Percentiles rank a stretch among this genome's conserved stretches.
Evolutionary conservation across 2,329 filamentous ascomycete genomes (phyloP).

Genomic region (Metarhizium rileyi): DNA sequence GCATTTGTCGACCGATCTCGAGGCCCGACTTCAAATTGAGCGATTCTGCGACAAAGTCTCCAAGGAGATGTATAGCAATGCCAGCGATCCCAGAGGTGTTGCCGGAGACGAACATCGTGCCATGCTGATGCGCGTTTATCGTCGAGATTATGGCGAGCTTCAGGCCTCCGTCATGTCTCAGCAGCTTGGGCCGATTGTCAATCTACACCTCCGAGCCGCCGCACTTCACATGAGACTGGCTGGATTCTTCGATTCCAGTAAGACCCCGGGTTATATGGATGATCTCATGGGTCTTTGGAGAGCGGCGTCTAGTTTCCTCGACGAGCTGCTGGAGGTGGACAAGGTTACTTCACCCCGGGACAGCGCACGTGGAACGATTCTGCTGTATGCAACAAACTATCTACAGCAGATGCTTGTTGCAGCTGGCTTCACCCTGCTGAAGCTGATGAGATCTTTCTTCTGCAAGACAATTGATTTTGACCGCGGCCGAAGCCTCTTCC

Average conservation of each 20-base stretch:
- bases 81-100: constrained; percentile 60
- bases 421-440: constrained; percentile 66
- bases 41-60: constrained; percentile 69
- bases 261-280: constrained; percentile 60
- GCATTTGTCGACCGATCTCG: constrained; percentile 51
- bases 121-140: constrained; percentile 57
- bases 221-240: constrained; percentile 67
- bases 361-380: constrained; percentile 39
- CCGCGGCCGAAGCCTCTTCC: constrained; percentile 58
- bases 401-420: constrained; percentile 82
- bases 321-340: constrained; percentile 48
- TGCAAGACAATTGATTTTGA: constrained; percentile 61
- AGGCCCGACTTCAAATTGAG: constrained; percentile 61
- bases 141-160: constrained; percentile 54
- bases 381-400: constrained; percentile 64
- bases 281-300: constrained; percentile 70
- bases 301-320: constrained; percentile 59
- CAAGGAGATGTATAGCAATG: constrained; percentile 70
- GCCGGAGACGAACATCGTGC: constrained; percentile 57
- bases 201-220: constrained; percentile 62
- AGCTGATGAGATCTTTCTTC: constrained; percentile 70
- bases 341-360: constrained; percentile 37
- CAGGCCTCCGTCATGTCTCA: constrained; percentile 51
- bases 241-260: constrained; percentile 72
- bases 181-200: constrained; percentile 46